Evolutionary conservation across 2,329 filamentous ascomycete species (phyloP).

Genomic region (Elsinoe necatrix): DNA sequence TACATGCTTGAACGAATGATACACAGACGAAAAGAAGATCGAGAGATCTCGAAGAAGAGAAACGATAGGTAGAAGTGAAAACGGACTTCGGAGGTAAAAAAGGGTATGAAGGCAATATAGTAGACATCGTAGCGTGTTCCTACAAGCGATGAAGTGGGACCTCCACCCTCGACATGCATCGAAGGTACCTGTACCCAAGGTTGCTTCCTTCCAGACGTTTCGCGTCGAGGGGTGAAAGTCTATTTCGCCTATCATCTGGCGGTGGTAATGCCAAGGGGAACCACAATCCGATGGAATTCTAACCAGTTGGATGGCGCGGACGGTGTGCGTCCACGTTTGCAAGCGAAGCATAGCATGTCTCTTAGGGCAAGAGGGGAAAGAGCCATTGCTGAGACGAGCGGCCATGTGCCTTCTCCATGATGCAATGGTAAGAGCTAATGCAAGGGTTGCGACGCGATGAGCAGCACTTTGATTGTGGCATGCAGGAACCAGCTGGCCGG

Average conservation of each 20-base stretch:
- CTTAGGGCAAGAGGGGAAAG: not conserved
- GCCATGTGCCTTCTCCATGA: constrained; percentile 9
- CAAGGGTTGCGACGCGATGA: not conserved
- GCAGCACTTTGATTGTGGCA: not conserved
- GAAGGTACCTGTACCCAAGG: not conserved
- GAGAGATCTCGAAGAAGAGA: not conserved
- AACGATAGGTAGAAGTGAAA: not conserved
- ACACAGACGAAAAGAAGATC: not conserved
- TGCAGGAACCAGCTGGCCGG: not conserved
- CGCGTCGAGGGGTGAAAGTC: constrained; percentile 1
- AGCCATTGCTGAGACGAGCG: constrained; percentile 1
- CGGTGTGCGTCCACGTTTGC: not conserved
- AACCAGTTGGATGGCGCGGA: not conserved
- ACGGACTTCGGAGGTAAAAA: not conserved
- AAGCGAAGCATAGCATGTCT: not conserved
- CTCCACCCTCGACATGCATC: not conserved
- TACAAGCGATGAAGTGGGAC: not conserved
- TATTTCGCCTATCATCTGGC: not conserved
- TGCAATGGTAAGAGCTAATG: not conserved
- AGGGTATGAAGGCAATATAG: not conserved
- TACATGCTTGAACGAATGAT: not conserved
- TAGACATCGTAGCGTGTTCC: constrained; percentile 4
- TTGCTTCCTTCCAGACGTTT: not conserved
- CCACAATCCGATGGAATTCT: not conserved
- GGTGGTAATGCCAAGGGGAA: not conserved